Percentiles rank a stretch among this genome's conserved stretches.
Evolutionary conservation across 352 stramenopile species (phyloP).

Genomic region (Saprolegnia parasitica): DNA sequence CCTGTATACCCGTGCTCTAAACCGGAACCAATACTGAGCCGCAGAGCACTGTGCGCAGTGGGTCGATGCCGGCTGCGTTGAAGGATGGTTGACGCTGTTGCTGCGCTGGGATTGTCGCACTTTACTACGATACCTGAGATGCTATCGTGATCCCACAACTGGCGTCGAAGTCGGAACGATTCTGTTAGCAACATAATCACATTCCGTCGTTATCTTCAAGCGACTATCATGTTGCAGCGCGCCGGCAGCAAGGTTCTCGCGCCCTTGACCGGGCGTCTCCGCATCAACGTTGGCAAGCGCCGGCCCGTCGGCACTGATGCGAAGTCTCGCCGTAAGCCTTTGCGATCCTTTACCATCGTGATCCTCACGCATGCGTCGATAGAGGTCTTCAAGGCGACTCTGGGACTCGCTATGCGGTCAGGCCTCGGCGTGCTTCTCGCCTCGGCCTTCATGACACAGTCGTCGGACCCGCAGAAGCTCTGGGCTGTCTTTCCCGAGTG

Average conservation of each 20-base stretch:
- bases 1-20: too few species aligned
- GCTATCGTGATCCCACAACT: too few species aligned
- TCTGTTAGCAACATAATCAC: too few species aligned
- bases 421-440: constrained; percentile 60
- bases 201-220: too few species aligned
- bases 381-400: constrained; percentile 36
- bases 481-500: constrained; percentile 64
- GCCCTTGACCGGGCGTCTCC: not conserved
- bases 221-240: too few species aligned
- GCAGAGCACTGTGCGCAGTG: too few species aligned
- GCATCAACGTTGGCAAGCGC: constrained; percentile 5
- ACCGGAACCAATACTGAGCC: too few species aligned
- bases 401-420: constrained; percentile 52
- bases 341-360: not conserved
- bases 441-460: constrained; percentile 57
- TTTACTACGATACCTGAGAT: too few species aligned
- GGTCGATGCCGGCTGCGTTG: too few species aligned
- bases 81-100: too few species aligned
- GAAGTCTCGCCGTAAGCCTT: not conserved
- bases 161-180: too few species aligned
- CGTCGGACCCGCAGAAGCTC: constrained; percentile 48
- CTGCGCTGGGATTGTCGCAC: too few species aligned
- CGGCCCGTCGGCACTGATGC: not conserved
- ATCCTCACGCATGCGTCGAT: not conserved
- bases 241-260: not conserved